These are phyloP conservation scores for Rhododendron griersonianum DNA, from an alignment of 148 eudicot genomes.

Conservation along the genomic window DNA sequence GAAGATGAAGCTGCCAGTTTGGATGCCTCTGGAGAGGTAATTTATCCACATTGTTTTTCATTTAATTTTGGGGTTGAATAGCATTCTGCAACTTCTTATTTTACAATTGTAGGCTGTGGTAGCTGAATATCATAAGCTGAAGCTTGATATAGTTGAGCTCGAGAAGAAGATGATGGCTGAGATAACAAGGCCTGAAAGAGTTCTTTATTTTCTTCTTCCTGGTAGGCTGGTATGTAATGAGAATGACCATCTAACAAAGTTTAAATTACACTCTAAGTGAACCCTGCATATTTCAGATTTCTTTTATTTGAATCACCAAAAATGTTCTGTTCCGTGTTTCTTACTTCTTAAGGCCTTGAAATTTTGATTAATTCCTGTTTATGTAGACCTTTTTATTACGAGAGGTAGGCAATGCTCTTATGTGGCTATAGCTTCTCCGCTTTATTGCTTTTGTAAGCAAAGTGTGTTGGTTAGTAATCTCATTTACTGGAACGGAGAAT, in stretches of 20 bases:
- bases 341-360: neutral
- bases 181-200: conserved; percentile 88
- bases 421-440: neutral
- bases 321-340: neutral
- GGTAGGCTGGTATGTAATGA: conserved; percentile 79
- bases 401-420: neutral
- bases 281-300: neutral
- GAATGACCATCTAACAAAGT: neutral
- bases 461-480: neutral
- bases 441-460: neutral
- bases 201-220: conserved; percentile 79
- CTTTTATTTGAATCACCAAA: neutral
- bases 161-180: conserved; percentile 95
- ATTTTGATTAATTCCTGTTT: neutral
- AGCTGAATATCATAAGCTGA: conserved; percentile 80
- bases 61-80: conserved; percentile 10
- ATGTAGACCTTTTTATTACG: neutral
- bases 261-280: neutral
- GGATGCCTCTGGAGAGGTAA: conserved; percentile 96
- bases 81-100: neutral
- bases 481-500: neutral
- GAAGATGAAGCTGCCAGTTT: conserved; percentile 86
- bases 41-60: conserved; percentile 10
- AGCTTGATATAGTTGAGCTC: conserved; percentile 67
- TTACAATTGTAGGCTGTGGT: conserved; percentile 54